Percentiles rank a stretch among this genome's conserved stretches.
Evolutionary conservation across 2,329 filamentous ascomycete genomes (phyloP).

Genomic region (Thermomyces lanuginosus): DNA sequence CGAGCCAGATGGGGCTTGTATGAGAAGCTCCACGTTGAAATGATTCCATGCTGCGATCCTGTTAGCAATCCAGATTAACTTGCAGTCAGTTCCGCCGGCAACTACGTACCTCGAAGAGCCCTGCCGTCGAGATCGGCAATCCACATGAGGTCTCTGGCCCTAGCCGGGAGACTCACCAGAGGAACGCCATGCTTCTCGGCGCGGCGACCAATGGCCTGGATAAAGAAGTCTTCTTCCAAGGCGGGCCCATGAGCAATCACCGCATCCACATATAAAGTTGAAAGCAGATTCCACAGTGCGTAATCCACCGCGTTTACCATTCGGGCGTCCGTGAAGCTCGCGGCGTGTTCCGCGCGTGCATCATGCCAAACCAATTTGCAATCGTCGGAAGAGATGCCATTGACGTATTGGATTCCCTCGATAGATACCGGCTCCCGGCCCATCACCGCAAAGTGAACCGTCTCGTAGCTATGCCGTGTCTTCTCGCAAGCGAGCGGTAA

Average conservation of each 20-base stretch:
- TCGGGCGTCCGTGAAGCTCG: slow-evolving; percentile 52
- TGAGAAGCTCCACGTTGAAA: slow-evolving; percentile 61
- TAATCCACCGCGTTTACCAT: slow-evolving; percentile 48
- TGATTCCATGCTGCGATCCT: slow-evolving; percentile 53
- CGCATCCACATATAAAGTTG: slow-evolving; percentile 61
- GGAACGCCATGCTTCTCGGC: slow-evolving; percentile 38
- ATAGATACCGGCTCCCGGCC: slow-evolving; percentile 55
- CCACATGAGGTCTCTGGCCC: slow-evolving; percentile 52
- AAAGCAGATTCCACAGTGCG: slow-evolving; percentile 54
- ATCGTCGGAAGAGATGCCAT: slow-evolving; percentile 51
- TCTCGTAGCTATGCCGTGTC: slow-evolving; percentile 50
- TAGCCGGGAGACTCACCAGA: slow-evolving; percentile 57
- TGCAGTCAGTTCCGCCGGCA: too few species aligned
- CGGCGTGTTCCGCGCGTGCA: slow-evolving; percentile 58
- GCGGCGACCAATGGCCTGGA: slow-evolving; percentile 42
- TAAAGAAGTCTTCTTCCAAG: slow-evolving; percentile 54
- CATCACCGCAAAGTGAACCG: slow-evolving; percentile 69
- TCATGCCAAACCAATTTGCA: slow-evolving; percentile 57
- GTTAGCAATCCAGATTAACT: slow-evolving; percentile 5
- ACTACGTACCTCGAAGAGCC: slow-evolving; percentile 45
- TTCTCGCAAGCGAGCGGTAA: slow-evolving; percentile 79
- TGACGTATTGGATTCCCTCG: slow-evolving; percentile 54
- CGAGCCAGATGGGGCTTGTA: slow-evolving; percentile 55
- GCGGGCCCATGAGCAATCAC: slow-evolving; percentile 53
- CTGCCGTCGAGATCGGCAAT: slow-evolving; percentile 58